Base-by-base conservation (phyloP, 805 yeast genomes). In the Lachancea kluyveri region DNA sequence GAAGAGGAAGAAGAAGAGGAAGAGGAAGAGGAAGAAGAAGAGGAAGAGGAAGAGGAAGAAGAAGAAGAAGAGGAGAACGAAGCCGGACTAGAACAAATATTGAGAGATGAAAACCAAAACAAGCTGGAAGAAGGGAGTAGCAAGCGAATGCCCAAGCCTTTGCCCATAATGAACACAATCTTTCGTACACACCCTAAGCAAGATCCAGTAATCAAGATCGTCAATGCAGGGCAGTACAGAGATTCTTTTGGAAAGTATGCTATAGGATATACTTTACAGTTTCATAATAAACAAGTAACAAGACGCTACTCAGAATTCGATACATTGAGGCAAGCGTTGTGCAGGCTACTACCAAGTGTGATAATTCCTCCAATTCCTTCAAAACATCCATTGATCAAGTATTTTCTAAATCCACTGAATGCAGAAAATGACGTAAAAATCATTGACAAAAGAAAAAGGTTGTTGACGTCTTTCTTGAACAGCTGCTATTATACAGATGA, bases 321-420 rank as follows among this genome's bases (percentile, higher is more conserved):
- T 49, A 74, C 83, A 30, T 66, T 92, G 26, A 67, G 96, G 39
- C 79, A 74, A 24, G 70, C 81, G 4, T 64, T 92, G 14, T 65
- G 77, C 3, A 76, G 79, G 44, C 60, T 84, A 22, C 80, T 81
- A 42, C 96, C 98, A 3, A 75, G 92, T 3, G 53, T 77, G 4
- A 71, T 92, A 3, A 74, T 92, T 4, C 98, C 98, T 5, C 96
- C 97, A 1, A 90, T 92, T 7, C 98, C 98, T 0, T 82, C 79
- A 55, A 83, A 83, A 53, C 90, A 82, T 54, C 68, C 83, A 10
- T 53, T 82, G n/a, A 53, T 64, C 5, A 64, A 61, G 38, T 67
- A 67, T 40, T 54, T 67, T 26, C 40, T 62, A 28, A 63, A 59
- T 31, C 72, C 71, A 11, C 44, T 67, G 15, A 62, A 60, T 34